Evolutionary conservation across 768 basidiomycete genomes (phyloP).

Genomic region (Russula sp.): DNA sequence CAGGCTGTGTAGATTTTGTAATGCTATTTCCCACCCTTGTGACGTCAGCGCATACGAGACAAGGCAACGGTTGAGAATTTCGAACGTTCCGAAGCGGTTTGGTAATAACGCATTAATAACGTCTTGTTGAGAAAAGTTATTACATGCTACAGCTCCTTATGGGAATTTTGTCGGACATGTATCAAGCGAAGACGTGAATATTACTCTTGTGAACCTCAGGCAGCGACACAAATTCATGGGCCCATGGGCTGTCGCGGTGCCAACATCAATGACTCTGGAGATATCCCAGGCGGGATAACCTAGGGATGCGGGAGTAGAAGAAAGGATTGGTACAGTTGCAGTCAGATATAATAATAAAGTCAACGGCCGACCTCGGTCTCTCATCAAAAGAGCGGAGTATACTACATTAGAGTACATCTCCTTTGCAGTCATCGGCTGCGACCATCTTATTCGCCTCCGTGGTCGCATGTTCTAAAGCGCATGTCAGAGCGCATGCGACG

Average conservation of each 20-base stretch:
- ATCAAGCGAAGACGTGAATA: slow-evolving; percentile 20
- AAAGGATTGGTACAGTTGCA: too few relatives aligned
- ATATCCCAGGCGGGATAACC: slow-evolving; percentile 1
- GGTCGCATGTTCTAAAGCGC: too few relatives aligned
- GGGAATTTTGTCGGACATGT: slow-evolving; percentile 8
- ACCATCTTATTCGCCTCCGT: too few relatives aligned
- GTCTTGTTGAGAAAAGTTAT: slow-evolving; percentile 14
- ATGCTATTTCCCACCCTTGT: slow-evolving; percentile 5
- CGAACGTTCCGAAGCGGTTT: slow-evolving; percentile 11
- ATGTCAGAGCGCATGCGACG: too few relatives aligned
- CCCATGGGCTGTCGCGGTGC: slow-evolving; percentile 11
- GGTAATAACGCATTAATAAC: too few relatives aligned
- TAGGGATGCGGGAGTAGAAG: too few relatives aligned
- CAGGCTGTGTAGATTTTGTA: background rate
- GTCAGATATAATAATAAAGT: too few relatives aligned
- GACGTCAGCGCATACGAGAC: background rate
- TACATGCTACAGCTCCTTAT: too few relatives aligned
- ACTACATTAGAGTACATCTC: too few relatives aligned
- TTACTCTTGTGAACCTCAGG: background rate
- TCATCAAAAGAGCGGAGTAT: too few relatives aligned
- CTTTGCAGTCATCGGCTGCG: too few relatives aligned
- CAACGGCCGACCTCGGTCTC: too few relatives aligned
- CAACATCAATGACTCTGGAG: slow-evolving; percentile 9
- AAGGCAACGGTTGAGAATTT: slow-evolving; percentile 5
- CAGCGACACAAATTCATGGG: slow-evolving; percentile 7